Evolutionary conservation across 768 basidiomycete species (phyloP), one percentile per base, ranked within the genome.

Genomic region (Suillus subluteus): DNA sequence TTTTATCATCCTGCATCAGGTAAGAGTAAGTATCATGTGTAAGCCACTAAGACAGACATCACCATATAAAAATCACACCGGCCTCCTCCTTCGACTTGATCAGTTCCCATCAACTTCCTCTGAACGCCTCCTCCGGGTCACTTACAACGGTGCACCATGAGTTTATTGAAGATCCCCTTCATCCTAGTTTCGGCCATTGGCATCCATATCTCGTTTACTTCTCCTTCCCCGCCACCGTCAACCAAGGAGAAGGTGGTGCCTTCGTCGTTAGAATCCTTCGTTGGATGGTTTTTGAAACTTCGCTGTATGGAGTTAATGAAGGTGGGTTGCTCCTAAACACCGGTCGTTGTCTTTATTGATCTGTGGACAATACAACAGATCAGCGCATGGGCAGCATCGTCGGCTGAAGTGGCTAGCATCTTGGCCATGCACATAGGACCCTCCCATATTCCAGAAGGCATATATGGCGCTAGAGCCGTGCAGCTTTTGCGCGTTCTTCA

Each of bases 151-250:
- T 3, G 8, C 18, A 48, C n/a, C n/a, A 50, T 75, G 72, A 64
- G 68, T 8, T 32, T 71, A 40, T 44, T 65, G 62, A 75, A 77
- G 50, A n/a, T 64, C 21, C 41, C 71, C 30, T 67, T 77, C 18
- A 70, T 75, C 55, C 32, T 73, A 23, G 64, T 67, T 3, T 73
- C 72, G 16, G 23, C 73, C 7, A 72, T 70, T 67, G 70, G 75
- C 48, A 73, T 75, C 64, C 73, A 75, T n/a, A 18, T 66, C n/a
- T 67, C 74, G 9, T 74, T 75, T 26, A 72, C 55, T 44, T 62
- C 74, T 18, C 72, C 75, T 1, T 73, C 54, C 46, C n/a, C 66
- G 2, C 65, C 70, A 58, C 75, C 74, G 1, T 59, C 68, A 16
- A n/a, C 59, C 43, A 69, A 70, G 4, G 75, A 75, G 50, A 6